A percentile compares a stretch with the other conserved stretches of the same genome.
These are phyloP conservation scores for Crotalaria pallida DNA, from an alignment of 306 rosid species.

Conservation along the genomic window DNA sequence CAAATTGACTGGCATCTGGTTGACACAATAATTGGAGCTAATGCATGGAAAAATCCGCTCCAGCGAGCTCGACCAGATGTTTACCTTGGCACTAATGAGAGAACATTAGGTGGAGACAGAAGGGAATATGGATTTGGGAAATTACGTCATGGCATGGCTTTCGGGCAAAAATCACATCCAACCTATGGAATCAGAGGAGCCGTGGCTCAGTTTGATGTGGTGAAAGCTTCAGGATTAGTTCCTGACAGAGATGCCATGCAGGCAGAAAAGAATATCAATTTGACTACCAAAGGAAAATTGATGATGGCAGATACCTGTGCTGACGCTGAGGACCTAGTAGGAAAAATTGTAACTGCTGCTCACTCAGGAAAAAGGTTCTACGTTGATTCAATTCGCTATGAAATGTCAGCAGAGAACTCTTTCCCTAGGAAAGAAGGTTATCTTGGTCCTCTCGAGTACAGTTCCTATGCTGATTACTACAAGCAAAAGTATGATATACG, in stretches of 20 bases:
- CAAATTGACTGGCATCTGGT: constrained; percentile 94
- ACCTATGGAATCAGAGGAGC: constrained; percentile 99
- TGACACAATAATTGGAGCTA: constrained; percentile 64
- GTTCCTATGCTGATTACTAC: constrained; percentile 97
- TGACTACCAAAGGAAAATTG: constrained; percentile 50
- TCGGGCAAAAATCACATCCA: constrained; percentile 94
- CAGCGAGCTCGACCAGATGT: constrained; percentile 99
- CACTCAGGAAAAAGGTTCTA: constrained; percentile 98
- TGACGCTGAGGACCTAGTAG: constrained; percentile 67
- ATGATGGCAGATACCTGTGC: constrained; percentile 84
- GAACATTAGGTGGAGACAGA: constrained; percentile 96
- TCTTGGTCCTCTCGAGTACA: constrained; percentile 98
- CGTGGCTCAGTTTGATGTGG: constrained; percentile 95
- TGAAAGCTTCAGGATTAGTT: constrained; percentile 91
- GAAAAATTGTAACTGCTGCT: constrained; percentile 94
- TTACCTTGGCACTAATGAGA: constrained; percentile 98
- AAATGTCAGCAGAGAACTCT: constrained; percentile 91
- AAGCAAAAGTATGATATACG: constrained; percentile 73
- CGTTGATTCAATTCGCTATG: constrained; percentile 85
- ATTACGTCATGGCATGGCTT: constrained; percentile 92
- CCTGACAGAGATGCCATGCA: constrained; percentile 53
- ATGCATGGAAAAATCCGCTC: constrained; percentile 96
- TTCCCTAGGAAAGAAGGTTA: constrained; percentile 98
- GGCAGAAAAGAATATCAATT: constrained; percentile 35
- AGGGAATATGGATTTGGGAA: constrained; percentile 95